Percentiles rank a stretch among this genome's conserved stretches.
These are phyloP conservation scores for Salix arbutifolia DNA, from an alignment of 345 rosid species.

Conservation along the genomic window DNA sequence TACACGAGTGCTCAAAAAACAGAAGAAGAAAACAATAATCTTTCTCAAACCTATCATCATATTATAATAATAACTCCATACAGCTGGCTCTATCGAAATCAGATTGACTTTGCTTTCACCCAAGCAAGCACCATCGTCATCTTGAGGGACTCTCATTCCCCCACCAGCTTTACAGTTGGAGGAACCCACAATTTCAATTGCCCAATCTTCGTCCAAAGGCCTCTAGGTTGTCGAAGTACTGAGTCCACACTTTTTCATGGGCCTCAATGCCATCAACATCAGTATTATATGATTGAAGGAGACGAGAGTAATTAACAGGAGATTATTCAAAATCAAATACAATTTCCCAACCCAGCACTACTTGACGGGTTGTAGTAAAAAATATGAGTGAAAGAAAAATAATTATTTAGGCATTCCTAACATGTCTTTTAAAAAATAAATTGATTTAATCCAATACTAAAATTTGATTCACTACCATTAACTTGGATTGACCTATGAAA, in stretches of 20 bases:
- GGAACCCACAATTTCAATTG: constrained; percentile 15
- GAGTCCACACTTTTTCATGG: not conserved
- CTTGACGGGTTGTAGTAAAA: too few species aligned
- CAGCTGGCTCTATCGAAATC: constrained; percentile 30
- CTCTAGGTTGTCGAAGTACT: not conserved
- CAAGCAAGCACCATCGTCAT: constrained; percentile 20
- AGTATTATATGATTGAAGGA: not conserved
- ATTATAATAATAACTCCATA: constrained; percentile 1
- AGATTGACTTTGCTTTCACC: constrained; percentile 22
- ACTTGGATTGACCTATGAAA: too few species aligned
- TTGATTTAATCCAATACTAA: too few species aligned
- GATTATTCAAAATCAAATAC: not conserved
- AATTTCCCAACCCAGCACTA: not conserved
- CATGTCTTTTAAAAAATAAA: too few species aligned
- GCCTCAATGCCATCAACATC: not conserved
- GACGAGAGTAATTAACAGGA: not conserved
- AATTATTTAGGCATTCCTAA: too few species aligned
- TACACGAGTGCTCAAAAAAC: not conserved
- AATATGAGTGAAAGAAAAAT: too few species aligned
- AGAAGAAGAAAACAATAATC: not conserved
- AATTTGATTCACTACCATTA: too few species aligned
- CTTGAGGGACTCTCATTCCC: constrained; percentile 12
- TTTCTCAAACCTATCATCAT: not conserved
- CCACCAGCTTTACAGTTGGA: constrained; percentile 12
- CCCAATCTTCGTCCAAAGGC: constrained; percentile 4